These are phyloP conservation scores for Coffea eugenioides DNA, from an alignment of 257 asterid genomes.

Conservation along the genomic window DNA sequence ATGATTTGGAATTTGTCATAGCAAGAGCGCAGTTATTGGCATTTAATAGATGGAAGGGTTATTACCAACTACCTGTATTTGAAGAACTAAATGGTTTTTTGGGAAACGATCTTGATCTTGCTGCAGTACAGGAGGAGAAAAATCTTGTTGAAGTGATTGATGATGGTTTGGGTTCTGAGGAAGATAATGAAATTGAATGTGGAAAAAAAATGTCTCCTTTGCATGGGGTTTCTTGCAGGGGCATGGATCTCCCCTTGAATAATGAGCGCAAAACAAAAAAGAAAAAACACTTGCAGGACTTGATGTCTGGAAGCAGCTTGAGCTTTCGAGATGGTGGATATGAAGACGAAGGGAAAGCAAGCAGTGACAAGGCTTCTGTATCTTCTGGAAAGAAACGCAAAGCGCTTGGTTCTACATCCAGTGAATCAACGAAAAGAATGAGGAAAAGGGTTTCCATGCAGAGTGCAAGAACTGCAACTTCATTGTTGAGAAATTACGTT, in stretches of 20 bases:
- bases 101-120: too few species aligned
- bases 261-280: constrained; percentile 25
- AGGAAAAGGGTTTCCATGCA: too few species aligned
- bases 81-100: too few species aligned
- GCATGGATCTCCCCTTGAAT: constrained; percentile 23
- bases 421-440: not conserved
- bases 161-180: not conserved
- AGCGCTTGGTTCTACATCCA: constrained; percentile 5
- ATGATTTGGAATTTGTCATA: constrained; percentile 37
- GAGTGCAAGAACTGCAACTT: too few species aligned
- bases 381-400: constrained; percentile 24
- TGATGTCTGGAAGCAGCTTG: constrained; percentile 38
- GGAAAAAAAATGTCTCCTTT: constrained; percentile 32
- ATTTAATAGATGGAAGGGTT: constrained; percentile 66
- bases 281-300: constrained; percentile 30
- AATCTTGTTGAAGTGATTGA: too few species aligned
- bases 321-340: constrained; percentile 22
- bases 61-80: constrained; percentile 34
- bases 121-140: constrained; percentile 18
- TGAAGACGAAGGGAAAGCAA: constrained; percentile 20
- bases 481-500: too few species aligned
- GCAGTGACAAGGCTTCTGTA: constrained; percentile 19
- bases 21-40: constrained; percentile 56
- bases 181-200: constrained; percentile 24
- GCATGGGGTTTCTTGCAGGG: constrained; percentile 31